Evolutionary conservation across 139 green algal genomes (phyloP), one percentile per base, ranked within the genome.

Genomic region (Astrephomene gubernaculifera): DNA sequence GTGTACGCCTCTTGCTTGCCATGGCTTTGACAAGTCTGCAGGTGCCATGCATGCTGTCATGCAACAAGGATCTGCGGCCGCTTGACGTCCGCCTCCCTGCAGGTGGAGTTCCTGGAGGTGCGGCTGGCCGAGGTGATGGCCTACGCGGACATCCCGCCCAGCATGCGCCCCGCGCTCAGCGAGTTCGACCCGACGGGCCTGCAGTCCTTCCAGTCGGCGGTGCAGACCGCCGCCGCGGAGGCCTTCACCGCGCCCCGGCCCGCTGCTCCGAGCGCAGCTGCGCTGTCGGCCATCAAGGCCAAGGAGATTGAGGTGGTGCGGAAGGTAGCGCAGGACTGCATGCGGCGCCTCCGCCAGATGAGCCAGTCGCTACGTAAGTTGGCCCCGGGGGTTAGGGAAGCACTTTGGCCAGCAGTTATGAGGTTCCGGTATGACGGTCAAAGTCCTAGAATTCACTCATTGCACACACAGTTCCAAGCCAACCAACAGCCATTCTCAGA

Each of bases 31-130:
- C n/a, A n/a, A n/a, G n/a, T n/a, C n/a, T n/a, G n/a, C n/a, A n/a
- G n/a, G n/a, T n/a, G n/a, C n/a, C n/a, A n/a, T n/a, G n/a, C n/a
- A n/a, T n/a, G n/a, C n/a, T n/a, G n/a, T n/a, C n/a, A n/a, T n/a
- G n/a, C n/a, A n/a, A n/a, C n/a, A n/a, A n/a, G n/a, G n/a, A n/a
- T n/a, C n/a, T n/a, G n/a, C n/a, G n/a, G n/a, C n/a, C n/a, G n/a
- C n/a, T n/a, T n/a, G n/a, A n/a, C 35, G 27, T 74, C 36, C 29
- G 0, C 21, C 54, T 41, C 52, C 79, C 31, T 76, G 36, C 85
- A 94, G 87, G 89, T 94, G 68, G 83, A 92, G 76, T 93, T 93
- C 85, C 87, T 94, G 39, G 91, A 94, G 78, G 91, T 92, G 24
- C 89, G 91, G 19, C 76, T 94, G 41, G 86, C 87, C 22, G 90